Conservation (phyloP, 2,329 filamentous ascomycete species). For the Cladosporium austrohemisphaericum region DNA sequence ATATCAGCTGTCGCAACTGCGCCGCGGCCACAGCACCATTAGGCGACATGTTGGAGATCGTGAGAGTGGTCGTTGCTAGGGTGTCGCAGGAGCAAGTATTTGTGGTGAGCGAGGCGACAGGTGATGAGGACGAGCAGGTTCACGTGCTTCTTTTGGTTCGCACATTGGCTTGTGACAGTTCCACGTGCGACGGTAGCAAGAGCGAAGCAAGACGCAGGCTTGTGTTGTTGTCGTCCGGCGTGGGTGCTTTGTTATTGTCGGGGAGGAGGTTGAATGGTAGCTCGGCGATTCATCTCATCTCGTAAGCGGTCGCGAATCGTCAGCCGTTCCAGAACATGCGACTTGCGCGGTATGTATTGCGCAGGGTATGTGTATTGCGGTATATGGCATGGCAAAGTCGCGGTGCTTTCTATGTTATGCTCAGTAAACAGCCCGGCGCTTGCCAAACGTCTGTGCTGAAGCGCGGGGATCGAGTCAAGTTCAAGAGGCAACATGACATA, state of each 20-base stretch:
- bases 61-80: constrained; percentile 8
- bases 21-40: constrained; percentile 50
- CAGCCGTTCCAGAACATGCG: background rate
- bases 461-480: constrained; percentile 1
- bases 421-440: background rate
- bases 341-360: background rate
- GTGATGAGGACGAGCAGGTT: background rate
- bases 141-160: constrained; percentile 3
- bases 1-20: constrained; percentile 63
- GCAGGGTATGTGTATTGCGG: background rate
- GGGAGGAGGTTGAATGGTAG: background rate
- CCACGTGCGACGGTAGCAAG: constrained; percentile 11
- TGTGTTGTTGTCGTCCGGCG: too few relatives aligned
- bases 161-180: constrained; percentile 11
- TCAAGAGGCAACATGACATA: background rate
- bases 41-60: constrained; percentile 50
- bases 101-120: background rate
- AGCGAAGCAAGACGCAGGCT: background rate
- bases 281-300: constrained; percentile 9
- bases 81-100: constrained; percentile 5
- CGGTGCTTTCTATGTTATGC: constrained; percentile 6
- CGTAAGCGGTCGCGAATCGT: constrained; percentile 6
- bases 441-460: background rate
- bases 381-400: background rate
- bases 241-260: constrained; percentile 7